Base-by-base conservation (phyloP, 352 stramenopile species). In the Phytopythium litorale region DNA sequence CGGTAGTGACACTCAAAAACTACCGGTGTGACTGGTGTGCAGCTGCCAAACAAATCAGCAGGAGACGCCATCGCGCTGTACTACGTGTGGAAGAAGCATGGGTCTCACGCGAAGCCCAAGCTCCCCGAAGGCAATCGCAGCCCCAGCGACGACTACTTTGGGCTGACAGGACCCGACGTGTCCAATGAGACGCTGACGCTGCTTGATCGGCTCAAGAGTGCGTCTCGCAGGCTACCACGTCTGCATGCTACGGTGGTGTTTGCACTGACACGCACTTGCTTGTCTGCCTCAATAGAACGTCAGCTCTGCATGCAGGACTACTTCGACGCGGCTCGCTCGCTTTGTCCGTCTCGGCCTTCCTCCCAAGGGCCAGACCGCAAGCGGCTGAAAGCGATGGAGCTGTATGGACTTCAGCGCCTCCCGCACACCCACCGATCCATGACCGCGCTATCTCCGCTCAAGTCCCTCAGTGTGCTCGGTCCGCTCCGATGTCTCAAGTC, bases 31-130 rank as follows among this genome's bases (percentile, higher is more conserved):
- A 52, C 7, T 51, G 18, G 28, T 19, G 23, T 32, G 35, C 46
- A 94, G 87, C 70, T 96, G 12, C 66, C 73, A 11, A 67, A 71
- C 19, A 96, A 96, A 62, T 75, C 56, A 1, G 70, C 80, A 9
- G 81, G 81, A 32, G 77, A 94, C 52, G 78, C 75, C 19, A 87
- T 96, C 30, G 77, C 75, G 13, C 87, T 94, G 32, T 96, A 94
- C 56, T 96, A 96, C 58, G 73, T 93, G 32, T 96, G 87, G 87
- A 96, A 96, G 56, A 92, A 89, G 56, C 79, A 90, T 35, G 81
- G 81, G 5, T 79, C 75, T 18, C 76, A 72, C 48, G 48, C 57
- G 32, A 81, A 75, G 68, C 67, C 56, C 46, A 72, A 63, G 35
- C 58, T 50, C 38, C 28, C 62, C 12, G 62, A 68, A 57, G 63